Conservation (phyloP, 345 rosid genomes). For the Chamaenerion angustifolium region DNA sequence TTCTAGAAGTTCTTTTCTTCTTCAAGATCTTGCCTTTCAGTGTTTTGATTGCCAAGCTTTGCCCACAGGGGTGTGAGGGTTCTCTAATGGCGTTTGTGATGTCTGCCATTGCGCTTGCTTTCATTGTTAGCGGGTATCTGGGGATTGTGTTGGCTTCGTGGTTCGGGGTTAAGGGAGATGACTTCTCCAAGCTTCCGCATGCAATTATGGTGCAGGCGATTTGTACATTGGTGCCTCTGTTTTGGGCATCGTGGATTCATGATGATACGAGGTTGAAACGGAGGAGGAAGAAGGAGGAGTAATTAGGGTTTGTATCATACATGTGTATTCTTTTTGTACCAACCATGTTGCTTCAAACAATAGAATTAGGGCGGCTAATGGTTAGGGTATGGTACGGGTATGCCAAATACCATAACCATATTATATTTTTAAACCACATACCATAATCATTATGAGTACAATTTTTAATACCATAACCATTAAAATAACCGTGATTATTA, state of each 20-base stretch:
- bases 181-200: slow-evolving; percentile 47
- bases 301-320: background rate
- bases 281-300: slow-evolving; percentile 28
- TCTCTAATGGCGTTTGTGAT: slow-evolving; percentile 73
- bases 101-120: slow-evolving; percentile 59
- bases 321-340: background rate
- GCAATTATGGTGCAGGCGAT: slow-evolving; percentile 53
- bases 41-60: slow-evolving; percentile 48
- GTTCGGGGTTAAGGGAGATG: slow-evolving; percentile 43
- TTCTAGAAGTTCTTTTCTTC: slow-evolving; percentile 55
- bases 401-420: no score
- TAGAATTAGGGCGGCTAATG: no score
- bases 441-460: no score
- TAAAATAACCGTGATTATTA: no score
- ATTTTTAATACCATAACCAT: no score
- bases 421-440: no score
- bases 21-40: slow-evolving; percentile 75
- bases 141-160: slow-evolving; percentile 64
- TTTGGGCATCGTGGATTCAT: slow-evolving; percentile 45
- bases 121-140: slow-evolving; percentile 63
- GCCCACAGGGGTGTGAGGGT: slow-evolving; percentile 86
- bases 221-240: slow-evolving; percentile 43
- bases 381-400: no score
- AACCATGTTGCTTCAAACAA: background rate
- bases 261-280: slow-evolving; percentile 23